A percentile compares a stretch with the other conserved stretches of the same genome.
Conservation (phyloP, 768 basidiomycete species). For the Hygrophorus pudorinus region DNA sequence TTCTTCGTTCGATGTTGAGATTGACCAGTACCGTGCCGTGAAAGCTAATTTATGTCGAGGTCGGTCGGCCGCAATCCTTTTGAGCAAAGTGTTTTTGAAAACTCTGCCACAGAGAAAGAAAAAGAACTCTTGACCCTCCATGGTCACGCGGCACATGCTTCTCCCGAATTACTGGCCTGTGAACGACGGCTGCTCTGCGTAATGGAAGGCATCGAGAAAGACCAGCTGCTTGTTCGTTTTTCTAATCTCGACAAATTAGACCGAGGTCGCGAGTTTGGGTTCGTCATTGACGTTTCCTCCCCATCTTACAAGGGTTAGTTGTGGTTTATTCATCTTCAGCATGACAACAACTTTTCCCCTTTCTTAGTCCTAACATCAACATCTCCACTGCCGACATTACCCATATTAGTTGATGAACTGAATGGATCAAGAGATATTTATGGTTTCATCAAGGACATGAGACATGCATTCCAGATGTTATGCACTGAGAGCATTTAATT, state of each 20-base stretch:
- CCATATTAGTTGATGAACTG: constrained; percentile 58
- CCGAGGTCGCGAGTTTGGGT: constrained; percentile 52
- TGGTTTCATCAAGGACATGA: constrained; percentile 56
- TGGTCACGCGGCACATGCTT: constrained; percentile 38
- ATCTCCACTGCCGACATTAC: constrained; percentile 57
- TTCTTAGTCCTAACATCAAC: constrained; percentile 67
- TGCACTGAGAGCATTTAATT: background rate
- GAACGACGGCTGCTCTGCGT: constrained; percentile 50
- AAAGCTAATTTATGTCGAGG: constrained; percentile 58
- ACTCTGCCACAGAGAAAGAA: constrained; percentile 42
- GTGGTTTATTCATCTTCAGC: background rate
- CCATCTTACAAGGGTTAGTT: constrained; percentile 54
- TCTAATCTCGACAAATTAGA: constrained; percentile 50
- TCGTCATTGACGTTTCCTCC: constrained; percentile 67
- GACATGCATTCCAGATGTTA: constrained; percentile 39
- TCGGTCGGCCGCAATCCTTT: constrained; percentile 18
- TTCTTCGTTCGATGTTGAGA: constrained; percentile 51
- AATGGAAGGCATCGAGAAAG: constrained; percentile 71
- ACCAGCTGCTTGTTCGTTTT: constrained; percentile 68
- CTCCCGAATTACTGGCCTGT: constrained; percentile 46
- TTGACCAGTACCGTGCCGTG: constrained; percentile 59
- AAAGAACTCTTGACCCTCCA: constrained; percentile 51
- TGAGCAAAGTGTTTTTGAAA: background rate
- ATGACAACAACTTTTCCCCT: background rate
- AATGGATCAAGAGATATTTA: constrained; percentile 65